These are phyloP conservation scores for Geotrichum australiense DNA, from an alignment of 1,139 yeast species.

Conservation along the genomic window DNA sequence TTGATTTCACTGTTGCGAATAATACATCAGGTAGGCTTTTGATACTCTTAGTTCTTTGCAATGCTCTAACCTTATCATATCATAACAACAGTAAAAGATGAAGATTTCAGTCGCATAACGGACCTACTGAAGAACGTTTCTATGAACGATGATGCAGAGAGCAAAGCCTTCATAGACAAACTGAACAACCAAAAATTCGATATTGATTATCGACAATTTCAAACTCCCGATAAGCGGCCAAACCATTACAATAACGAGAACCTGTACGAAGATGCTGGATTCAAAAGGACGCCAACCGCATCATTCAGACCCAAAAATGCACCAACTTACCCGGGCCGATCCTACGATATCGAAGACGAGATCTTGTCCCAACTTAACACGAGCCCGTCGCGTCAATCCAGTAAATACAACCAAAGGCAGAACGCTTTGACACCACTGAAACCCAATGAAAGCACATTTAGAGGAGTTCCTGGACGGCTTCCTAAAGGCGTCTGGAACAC, in stretches of 20 bases:
- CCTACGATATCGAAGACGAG: too few species aligned
- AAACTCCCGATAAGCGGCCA: conserved; percentile 1
- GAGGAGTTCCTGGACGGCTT: conserved; percentile 14
- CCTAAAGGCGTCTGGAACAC: conserved; percentile 3
- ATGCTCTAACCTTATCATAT: neutral
- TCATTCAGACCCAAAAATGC: too few species aligned
- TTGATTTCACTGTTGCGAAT: conserved; percentile 15
- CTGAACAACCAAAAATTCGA: conserved; percentile 5
- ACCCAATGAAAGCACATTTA: conserved; percentile 14
- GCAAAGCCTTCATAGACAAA: neutral
- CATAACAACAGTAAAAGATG: conserved; percentile 9
- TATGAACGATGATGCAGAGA: neutral
- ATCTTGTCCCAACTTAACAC: too few species aligned
- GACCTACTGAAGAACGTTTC: conserved; percentile 10
- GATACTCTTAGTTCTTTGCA: neutral
- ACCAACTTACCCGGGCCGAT: too few species aligned
- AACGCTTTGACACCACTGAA: conserved; percentile 10
- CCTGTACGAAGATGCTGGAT: too few species aligned
- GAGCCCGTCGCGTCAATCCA: neutral
- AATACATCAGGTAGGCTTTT: conserved; percentile 11
- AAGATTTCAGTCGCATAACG: conserved; percentile 15
- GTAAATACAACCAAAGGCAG: too few species aligned
- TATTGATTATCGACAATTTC: conserved; percentile 5
- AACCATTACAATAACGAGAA: too few species aligned
- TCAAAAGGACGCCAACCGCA: too few species aligned